Evolutionary conservation across 805 yeast genomes (phyloP), one percentile per base, ranked within the genome.

Genomic region (Millerozyma miso): DNA sequence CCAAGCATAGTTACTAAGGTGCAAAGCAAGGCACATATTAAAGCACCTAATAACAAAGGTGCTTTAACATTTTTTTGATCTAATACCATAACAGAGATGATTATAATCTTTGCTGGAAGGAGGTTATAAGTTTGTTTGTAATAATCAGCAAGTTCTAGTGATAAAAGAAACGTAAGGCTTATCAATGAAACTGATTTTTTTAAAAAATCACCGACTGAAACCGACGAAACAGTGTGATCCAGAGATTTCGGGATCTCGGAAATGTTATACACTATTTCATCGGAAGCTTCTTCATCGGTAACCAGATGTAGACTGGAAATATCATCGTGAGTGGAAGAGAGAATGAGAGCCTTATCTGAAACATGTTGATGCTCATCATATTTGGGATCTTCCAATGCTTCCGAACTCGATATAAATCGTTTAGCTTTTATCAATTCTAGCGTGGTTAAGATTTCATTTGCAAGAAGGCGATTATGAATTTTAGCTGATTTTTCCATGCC

Each of bases 391-490:
- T n/a, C n/a, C 8, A 10, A 15, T 10, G 13, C 29, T 12, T 13
- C 15, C 26, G 15, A 16, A 4, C 19, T 18, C 12, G 33, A 13
- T 6, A 35, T 17, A 14, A 35, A 35, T n/a, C 39, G 12, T 14
- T 39, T 40, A 52, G 52, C 44, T 38, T 54, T 58, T 50, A 64
- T 59, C 7, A 43, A 41, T 3, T 55, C 55, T 42, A 64, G 46
- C 38, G 19, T 47, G 8, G 49, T 40, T 36, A 59, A 39, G 1
- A 61, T 53, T 13, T 59, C 58, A 10, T 45, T 35, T 4, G 56
- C 37, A n/a, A 19, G 40, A 1, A 40, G 23, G 29, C 55, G 41
- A 5, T 36, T 19, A 3, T 48, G 33, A 14, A 19, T 23, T 3
- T 18, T 38, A 10, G 36, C 46, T 4, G 33, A 13, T 4, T 33